Evolutionary conservation across 164 flowering plant species (phyloP), one percentile per base, ranked within the genome.

Genomic region (Chimonanthus salicifolius): DNA sequence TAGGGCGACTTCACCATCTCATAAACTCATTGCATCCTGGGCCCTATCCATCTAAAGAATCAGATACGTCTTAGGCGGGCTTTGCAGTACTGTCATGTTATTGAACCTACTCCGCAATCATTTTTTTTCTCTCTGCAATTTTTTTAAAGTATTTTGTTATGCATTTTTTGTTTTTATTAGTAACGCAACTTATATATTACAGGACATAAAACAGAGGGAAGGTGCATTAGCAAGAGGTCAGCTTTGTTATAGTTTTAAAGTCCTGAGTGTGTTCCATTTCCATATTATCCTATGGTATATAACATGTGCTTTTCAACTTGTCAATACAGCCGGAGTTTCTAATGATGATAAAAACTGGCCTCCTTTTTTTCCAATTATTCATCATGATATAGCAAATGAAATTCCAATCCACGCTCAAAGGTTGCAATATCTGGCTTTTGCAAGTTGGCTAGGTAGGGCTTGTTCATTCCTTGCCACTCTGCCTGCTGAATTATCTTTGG

Each of bases 351-450:
- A 79, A 76, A 95, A 93, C 71, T 95, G 99, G 99, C 99, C 99
- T 9, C 97, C 99, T 6, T 88, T 90, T 72, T 93, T 95, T 74
- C 98, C 99, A 45, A 88, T 95, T 69, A 95, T 95, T 62, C 99
- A 95, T 82, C 98, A 95, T 88, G 99, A 95, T 74, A 93, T 95
- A 58, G 87, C 94, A 47, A 92, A 89, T 79, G 99, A 95, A 75
- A 95, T 95, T 76, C 99, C 98, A 15, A 81, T 85, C 64, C 91
- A 93, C 88, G 98, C 98, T 78, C 99, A 93, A 71, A 90, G 82
- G 90, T 75, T 92, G 84, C 98, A 93, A 86, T 95, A 95, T 85
- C 79, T 95, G 83, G 99, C 99, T 71, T 95, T 95, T 86, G 97
- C 97, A 44, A 95, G 99, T 83, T 95, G 99, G 99, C 84, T 95